phyloP scores from a whole-genome alignment of 768 basidiomycete genomes.

The Leccinum fibrillosum region DNA sequence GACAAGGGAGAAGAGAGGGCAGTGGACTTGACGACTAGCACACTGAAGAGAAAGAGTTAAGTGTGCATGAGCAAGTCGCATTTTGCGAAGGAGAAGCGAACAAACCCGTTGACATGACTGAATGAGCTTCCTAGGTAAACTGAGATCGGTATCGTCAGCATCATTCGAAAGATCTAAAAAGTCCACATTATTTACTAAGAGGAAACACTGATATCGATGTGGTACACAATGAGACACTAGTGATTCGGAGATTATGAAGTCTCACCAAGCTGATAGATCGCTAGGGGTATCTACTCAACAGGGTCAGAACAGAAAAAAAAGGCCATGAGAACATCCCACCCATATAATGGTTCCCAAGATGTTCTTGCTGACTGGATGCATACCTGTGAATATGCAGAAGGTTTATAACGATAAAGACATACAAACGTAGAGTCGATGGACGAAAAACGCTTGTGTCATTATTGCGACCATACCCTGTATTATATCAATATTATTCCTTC shows the following conservation, averaged over 20 bases:
- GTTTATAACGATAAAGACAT: neutral
- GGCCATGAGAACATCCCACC: neutral
- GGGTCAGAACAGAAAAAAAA: neutral
- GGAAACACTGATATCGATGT: neutral
- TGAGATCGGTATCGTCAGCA: too few species aligned
- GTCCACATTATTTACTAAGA: neutral
- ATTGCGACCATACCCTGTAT: neutral
- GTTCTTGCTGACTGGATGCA: neutral
- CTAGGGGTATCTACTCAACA: neutral
- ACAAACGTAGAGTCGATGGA: slow-evolving; percentile 3
- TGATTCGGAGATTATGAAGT: neutral
- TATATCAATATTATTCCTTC: neutral
- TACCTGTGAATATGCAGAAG: neutral
- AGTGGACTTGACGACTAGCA: too few species aligned
- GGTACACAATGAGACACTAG: neutral
- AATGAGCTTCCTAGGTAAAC: too few species aligned
- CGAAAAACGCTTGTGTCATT: neutral
- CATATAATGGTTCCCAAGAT: neutral
- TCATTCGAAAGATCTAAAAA: too few species aligned
- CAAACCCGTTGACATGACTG: too few species aligned
- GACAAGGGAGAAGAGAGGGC: too few species aligned
- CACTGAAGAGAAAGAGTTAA: too few species aligned
- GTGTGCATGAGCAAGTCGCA: too few species aligned
- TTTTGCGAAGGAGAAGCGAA: too few species aligned
- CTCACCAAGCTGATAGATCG: slow-evolving; percentile 4